Conservation (phyloP, 768 basidiomycete species). For the Infundibulicybe gibba region DNA sequence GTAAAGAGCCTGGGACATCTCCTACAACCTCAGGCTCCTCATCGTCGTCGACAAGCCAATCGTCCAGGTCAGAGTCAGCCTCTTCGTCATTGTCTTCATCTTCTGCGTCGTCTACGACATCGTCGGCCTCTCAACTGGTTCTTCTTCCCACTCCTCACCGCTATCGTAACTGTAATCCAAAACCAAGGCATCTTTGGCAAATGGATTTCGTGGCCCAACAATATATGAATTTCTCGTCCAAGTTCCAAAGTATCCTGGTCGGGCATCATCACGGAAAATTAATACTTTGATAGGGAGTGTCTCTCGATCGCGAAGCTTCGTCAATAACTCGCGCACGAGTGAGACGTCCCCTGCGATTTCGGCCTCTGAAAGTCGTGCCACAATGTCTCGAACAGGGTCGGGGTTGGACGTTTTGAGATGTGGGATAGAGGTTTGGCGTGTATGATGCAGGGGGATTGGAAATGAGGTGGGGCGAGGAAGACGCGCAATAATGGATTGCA, state of each 20-base stretch:
- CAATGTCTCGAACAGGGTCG: conserved; percentile 39
- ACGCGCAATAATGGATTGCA: conserved; percentile 30
- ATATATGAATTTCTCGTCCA: conserved; percentile 81
- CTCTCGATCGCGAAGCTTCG: conserved; percentile 56
- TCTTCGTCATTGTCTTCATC: conserved; percentile 60
- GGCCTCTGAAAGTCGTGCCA: conserved; percentile 70
- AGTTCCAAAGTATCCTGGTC: conserved; percentile 94
- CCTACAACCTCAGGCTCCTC: conserved; percentile 44
- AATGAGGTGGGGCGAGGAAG: conserved; percentile 24
- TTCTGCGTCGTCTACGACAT: conserved; percentile 67
- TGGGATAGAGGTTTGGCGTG: conserved; percentile 6
- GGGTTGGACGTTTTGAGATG: conserved; percentile 33
- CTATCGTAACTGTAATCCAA: conserved; percentile 93
- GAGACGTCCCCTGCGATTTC: conserved; percentile 71
- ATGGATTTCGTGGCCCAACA: conserved; percentile 82
- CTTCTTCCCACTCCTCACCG: conserved; percentile 95
- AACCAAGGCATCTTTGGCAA: conserved; percentile 69
- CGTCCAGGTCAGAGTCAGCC: conserved; percentile 72
- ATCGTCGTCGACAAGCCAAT: conserved; percentile 77
- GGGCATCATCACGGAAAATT: conserved; percentile 77
- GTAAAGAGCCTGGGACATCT: conserved; percentile 33
- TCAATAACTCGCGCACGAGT: conserved; percentile 61
- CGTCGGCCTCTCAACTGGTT: conserved; percentile 79
- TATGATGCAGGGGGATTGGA: conserved; percentile 10
- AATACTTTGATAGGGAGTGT: conserved; percentile 76